Evolutionary conservation across 768 basidiomycete species (phyloP).

Genomic region (Amanita pseudoporphyria): DNA sequence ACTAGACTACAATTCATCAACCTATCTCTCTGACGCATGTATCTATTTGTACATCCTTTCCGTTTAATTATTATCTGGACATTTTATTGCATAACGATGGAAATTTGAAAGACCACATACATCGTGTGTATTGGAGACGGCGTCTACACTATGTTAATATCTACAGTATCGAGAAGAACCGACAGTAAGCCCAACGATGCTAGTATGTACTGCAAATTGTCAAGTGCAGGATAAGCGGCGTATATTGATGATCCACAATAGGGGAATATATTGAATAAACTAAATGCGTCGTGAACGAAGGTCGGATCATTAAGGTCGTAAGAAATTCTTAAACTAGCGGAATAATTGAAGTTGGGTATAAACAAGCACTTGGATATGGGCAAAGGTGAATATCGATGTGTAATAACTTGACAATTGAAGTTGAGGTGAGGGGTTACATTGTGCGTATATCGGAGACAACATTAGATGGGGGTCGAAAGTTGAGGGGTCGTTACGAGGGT

Average conservation of each 20-base stretch:
- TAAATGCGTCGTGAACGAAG: constrained; percentile 11
- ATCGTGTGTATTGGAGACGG: not conserved
- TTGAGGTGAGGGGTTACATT: not conserved
- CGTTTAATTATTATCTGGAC: not conserved
- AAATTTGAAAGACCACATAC: constrained; percentile 1
- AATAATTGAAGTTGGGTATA: constrained; percentile 4
- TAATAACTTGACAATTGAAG: not conserved
- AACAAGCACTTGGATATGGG: constrained; percentile 3
- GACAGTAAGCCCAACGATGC: not conserved
- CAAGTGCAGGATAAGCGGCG: not conserved
- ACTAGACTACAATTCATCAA: constrained; percentile 8
- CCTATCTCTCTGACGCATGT: constrained; percentile 3
- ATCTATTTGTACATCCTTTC: constrained; percentile 6
- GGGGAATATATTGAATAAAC: too few relatives aligned
- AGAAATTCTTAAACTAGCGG: not conserved
- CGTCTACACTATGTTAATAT: constrained; percentile 2
- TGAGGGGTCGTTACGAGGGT: constrained; percentile 21
- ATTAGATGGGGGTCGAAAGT: not conserved
- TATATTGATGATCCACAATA: not conserved
- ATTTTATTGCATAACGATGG: not conserved
- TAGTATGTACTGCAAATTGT: not conserved
- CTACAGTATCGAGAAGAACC: constrained; percentile 3
- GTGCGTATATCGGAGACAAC: not conserved
- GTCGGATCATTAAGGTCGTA: constrained; percentile 15
- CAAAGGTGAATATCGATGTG: not conserved